Base-by-base conservation (phyloP, 2,329 filamentous ascomycete genomes). In the Penicillium digitatum region DNA sequence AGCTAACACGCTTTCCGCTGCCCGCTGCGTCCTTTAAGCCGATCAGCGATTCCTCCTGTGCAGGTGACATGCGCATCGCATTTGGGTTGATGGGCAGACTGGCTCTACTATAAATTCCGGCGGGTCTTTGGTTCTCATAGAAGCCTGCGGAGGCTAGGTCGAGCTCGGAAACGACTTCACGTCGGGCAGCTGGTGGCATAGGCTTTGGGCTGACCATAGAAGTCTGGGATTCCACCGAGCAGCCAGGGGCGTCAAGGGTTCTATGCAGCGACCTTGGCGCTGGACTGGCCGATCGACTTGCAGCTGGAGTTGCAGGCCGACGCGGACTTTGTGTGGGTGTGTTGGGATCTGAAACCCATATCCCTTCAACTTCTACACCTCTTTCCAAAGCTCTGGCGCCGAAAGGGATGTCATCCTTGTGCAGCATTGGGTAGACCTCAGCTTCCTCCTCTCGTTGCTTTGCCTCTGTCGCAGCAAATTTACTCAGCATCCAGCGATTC, bases 381-480 rank as follows among this genome's bases (percentile, higher is more conserved):
- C 83, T 88, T 70, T 96, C 87, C 44, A 96, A 83, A 7, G 92
- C 92, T 63, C 88, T 85, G 50, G 94, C 84, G 20, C 93, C 92
- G 66, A 96, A 96, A 0, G 90, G 91, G 34, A 95, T 83, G 10
- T 89, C 86, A 48, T 83, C 72, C 59, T 72, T 74, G 27, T 65
- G 65, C 78, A 84, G 58, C 77, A 84, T 70, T 73, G 81, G 58
- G 73, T 81, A 76, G 52, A 84, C 77, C 65, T 84, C 78, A 71
- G 59, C 79, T 57, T 72, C 68, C 38, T 69, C 72, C 43, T 79
- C 80, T 62, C 79, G 79, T 66, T 87, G 86, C 61, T 87, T 83
- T 63, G 85, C 83, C 61, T 90, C 87, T 58, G 87, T 80, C 20
- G 83, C 72, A 65, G 87, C 79, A 66, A 87, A 79, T 67, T 79